phyloP scores from a whole-genome alignment of 495 filamentous ascomycete genomes.

The Penicillium psychrofluorescens region DNA sequence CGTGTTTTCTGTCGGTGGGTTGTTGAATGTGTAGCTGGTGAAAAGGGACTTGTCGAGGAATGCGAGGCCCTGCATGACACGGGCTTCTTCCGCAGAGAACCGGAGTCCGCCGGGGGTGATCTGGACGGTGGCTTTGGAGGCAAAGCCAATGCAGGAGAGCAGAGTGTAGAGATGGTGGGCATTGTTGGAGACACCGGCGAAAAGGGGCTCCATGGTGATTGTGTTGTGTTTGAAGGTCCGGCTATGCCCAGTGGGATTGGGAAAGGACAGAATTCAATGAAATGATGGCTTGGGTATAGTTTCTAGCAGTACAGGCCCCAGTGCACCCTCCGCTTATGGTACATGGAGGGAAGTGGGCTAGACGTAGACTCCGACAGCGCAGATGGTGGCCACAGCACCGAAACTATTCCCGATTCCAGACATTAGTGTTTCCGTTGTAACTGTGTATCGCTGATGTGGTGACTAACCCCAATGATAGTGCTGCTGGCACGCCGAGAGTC shows the following conservation, averaged over 20 bases:
- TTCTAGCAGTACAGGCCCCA: constrained; percentile 31
- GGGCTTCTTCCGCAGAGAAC: constrained; percentile 77
- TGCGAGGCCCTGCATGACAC: constrained; percentile 78
- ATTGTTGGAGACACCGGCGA: constrained; percentile 79
- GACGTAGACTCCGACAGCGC: constrained; percentile 97
- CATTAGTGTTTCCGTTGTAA: background rate
- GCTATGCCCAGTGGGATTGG: background rate
- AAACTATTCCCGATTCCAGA: constrained; percentile 49
- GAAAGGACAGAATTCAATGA: background rate
- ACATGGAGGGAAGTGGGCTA: constrained; percentile 41
- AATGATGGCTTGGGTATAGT: constrained; percentile 15
- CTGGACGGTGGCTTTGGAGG: constrained; percentile 72
- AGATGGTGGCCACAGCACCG: constrained; percentile 96
- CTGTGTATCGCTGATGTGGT: background rate
- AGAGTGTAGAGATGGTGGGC: constrained; percentile 84
- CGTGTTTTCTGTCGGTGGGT: constrained; percentile 26
- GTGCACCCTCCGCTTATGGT: constrained; percentile 30
- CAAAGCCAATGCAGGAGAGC: constrained; percentile 79
- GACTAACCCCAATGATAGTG: constrained; percentile 79
- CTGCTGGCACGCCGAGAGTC: constrained; percentile 79
- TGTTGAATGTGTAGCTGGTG: constrained; percentile 62
- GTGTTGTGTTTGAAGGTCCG: no score
- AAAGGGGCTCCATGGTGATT: constrained; percentile 43
- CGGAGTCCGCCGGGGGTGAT: constrained; percentile 76
- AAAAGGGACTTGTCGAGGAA: constrained; percentile 85